Conservation (phyloP, 306 rosid species). For the Ochetophila trinervis region DNA sequence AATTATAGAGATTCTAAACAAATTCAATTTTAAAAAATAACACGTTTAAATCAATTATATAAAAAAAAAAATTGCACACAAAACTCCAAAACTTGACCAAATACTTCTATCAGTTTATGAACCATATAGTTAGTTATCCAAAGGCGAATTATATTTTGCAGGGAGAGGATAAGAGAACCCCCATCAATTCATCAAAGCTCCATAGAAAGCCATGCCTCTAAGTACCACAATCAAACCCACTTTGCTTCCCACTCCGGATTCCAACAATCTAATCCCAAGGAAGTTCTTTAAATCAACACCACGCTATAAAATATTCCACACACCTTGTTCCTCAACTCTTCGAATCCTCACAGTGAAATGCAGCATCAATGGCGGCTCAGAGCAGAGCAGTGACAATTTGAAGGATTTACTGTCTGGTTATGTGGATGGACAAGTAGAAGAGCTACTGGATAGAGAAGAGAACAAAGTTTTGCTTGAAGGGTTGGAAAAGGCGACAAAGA, state of each 20-base stretch:
- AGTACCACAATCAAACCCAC: conserved; percentile 23
- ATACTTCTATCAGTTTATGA: too few relatives aligned
- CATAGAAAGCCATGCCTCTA: conserved; percentile 26
- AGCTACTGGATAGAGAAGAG: conserved; percentile 58
- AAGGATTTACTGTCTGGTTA: conserved; percentile 47
- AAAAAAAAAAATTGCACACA: too few relatives aligned
- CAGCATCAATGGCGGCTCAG: conserved; percentile 27
- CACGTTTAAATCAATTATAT: too few relatives aligned
- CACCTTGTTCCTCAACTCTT: conserved; percentile 7
- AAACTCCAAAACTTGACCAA: too few relatives aligned
- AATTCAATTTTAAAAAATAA: too few relatives aligned
- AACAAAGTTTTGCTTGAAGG: conserved; percentile 68
- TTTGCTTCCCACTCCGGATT: conserved; percentile 30
- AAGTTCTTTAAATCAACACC: conserved; percentile 22
- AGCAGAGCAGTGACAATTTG: conserved; percentile 29
- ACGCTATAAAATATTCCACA: conserved; percentile 13
- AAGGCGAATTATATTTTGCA: neutral
- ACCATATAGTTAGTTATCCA: neutral
- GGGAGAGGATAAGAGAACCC: conserved; percentile 20
- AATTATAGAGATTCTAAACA: too few relatives aligned
- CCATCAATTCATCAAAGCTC: neutral
- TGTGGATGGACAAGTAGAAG: conserved; percentile 54
- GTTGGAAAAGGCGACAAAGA: conserved; percentile 63
- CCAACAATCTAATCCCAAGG: conserved; percentile 18
- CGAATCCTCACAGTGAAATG: conserved; percentile 31